Conservation (phyloP, 257 asterid genomes). For the Solanum etuberosum region DNA sequence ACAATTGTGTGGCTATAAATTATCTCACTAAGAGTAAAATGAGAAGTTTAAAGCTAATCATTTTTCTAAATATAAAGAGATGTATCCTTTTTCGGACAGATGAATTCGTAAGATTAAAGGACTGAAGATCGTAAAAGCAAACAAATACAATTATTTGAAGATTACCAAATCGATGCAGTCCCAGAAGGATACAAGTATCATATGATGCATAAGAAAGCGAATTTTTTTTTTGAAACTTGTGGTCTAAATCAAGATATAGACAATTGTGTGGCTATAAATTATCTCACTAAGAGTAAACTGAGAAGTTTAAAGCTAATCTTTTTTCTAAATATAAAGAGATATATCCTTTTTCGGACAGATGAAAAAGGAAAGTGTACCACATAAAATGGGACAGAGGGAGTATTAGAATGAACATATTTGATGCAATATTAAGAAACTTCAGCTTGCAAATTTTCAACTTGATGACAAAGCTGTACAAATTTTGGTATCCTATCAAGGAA, state of each 20-base stretch:
- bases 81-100: neutral
- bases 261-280: neutral
- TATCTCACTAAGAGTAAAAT: neutral
- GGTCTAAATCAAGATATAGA: neutral
- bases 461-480: neutral
- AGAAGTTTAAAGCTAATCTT: neutral
- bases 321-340: neutral
- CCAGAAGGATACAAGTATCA: no score
- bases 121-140: no score
- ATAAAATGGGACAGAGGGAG: neutral
- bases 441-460: neutral
- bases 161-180: no score
- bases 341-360: neutral
- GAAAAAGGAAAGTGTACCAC: neutral
- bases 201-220: neutral
- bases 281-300: neutral
- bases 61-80: neutral
- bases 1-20: neutral
- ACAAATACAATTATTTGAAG: no score
- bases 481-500: neutral
- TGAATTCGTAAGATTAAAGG: no score
- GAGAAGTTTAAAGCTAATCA: neutral
- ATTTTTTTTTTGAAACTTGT: neutral
- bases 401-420: neutral
- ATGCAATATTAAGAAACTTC: neutral